phyloP scores from a whole-genome alignment of 805 yeast species.

The Blastobotrys terrestris region DNA sequence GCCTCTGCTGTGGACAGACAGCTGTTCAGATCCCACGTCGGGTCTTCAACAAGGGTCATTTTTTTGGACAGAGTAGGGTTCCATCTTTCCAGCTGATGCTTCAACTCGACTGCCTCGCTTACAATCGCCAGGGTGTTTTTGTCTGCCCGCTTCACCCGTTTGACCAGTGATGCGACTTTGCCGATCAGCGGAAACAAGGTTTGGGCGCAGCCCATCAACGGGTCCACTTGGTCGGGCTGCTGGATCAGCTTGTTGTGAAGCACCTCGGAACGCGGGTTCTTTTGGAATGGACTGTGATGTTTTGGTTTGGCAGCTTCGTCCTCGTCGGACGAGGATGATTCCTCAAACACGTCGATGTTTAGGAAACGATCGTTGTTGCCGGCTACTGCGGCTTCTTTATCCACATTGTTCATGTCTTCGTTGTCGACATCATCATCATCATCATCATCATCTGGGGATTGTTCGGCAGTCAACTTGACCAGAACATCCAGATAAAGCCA shows the following conservation, averaged over 20 bases:
- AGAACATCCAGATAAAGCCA: conserved; percentile 65
- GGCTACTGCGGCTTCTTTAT: neutral
- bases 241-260: conserved; percentile 28
- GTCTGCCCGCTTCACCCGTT: conserved; percentile 39
- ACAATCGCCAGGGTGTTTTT: conserved; percentile 43
- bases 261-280: neutral
- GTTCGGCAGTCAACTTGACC: conserved; percentile 55
- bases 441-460: neutral
- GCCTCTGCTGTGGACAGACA: conserved; percentile 68
- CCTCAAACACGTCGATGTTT: neutral
- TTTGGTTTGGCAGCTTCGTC: neutral
- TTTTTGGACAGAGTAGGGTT: conserved; percentile 41
- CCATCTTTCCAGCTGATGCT: conserved; percentile 51
- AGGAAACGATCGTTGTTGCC: neutral
- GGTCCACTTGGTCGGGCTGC: conserved; percentile 44
- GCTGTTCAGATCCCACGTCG: conserved; percentile 50
- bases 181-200: conserved; percentile 60
- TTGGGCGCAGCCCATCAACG: conserved; percentile 62
- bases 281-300: neutral
- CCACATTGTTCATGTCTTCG: neutral
- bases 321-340: neutral
- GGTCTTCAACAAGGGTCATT: conserved; percentile 33
- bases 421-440: neutral
- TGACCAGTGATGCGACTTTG: conserved; percentile 51
- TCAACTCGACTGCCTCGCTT: conserved; percentile 49